A percentile compares a stretch with the other conserved stretches of the same genome.
Conservation (phyloP, 352 stramenopile species). For the Globisporangium recalcitrans region DNA sequence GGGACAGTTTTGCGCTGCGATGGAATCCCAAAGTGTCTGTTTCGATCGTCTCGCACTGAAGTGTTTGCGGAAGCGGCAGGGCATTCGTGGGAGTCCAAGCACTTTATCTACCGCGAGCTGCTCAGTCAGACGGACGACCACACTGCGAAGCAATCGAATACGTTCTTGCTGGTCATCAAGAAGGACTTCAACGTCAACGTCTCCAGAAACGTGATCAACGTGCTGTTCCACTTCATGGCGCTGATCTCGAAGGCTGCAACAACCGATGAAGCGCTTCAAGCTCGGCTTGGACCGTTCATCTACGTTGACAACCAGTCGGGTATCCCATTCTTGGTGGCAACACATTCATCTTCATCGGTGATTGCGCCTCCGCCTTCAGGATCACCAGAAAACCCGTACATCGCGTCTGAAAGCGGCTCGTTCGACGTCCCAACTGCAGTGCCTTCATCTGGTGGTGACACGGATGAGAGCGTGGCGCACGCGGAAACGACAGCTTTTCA, state of each 20-base stretch:
- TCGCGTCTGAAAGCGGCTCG: constrained; percentile 22
- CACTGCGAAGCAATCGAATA: constrained; percentile 47
- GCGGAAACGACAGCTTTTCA: constrained; percentile 44
- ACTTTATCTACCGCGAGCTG: constrained; percentile 81
- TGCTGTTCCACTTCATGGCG: constrained; percentile 69
- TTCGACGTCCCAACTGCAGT: constrained; percentile 55
- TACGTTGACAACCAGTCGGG: constrained; percentile 86
- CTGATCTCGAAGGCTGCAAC: constrained; percentile 60
- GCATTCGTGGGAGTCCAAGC: constrained; percentile 71
- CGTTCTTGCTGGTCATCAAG: constrained; percentile 71
- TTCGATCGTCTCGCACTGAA: constrained; percentile 55
- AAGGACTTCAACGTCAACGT: constrained; percentile 82
- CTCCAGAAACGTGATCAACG: constrained; percentile 78
- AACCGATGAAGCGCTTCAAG: constrained; percentile 32
- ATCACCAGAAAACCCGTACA: constrained; percentile 8
- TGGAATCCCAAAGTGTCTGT: constrained; percentile 68
- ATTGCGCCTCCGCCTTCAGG: constrained; percentile 17
- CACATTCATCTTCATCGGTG: constrained; percentile 28
- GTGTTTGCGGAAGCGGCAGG: constrained; percentile 60
- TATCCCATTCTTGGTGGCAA: constrained; percentile 78
- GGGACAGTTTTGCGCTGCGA: constrained; percentile 54
- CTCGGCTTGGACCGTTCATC: constrained; percentile 71
- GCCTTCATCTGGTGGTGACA: constrained; percentile 24
- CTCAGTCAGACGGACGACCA: constrained; percentile 55
- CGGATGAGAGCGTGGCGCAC: constrained; percentile 41